Evolutionary conservation across 2,329 filamentous ascomycete species (phyloP).

Genomic region (Coniochaeta sp.): DNA sequence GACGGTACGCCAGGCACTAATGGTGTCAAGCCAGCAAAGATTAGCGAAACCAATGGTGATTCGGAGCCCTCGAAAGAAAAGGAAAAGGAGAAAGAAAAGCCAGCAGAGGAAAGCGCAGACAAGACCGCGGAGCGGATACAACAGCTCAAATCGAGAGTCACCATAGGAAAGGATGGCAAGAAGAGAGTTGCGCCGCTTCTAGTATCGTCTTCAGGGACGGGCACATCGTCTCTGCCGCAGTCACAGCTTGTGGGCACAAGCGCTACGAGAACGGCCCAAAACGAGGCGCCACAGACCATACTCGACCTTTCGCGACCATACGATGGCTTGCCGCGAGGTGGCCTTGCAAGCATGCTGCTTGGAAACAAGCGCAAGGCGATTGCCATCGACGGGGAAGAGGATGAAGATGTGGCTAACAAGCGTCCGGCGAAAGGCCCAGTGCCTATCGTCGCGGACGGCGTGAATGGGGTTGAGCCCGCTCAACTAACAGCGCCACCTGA

Average conservation of each 20-base stretch:
- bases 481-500: conserved; percentile 51
- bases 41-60: conserved; percentile 30
- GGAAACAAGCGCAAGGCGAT: conserved; percentile 88
- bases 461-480: conserved; percentile 72
- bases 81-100: conserved; percentile 23
- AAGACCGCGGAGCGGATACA: conserved; percentile 48
- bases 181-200: conserved; percentile 90
- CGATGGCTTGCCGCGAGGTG: conserved; percentile 85
- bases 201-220: conserved; percentile 81
- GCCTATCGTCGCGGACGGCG: conserved; percentile 67
- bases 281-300: conserved; percentile 71
- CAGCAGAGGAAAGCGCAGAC: conserved; percentile 40
- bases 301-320: conserved; percentile 90
- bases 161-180: conserved; percentile 92
- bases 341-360: conserved; percentile 75
- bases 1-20: conserved; percentile 36
- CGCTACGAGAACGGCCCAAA: conserved; percentile 53
- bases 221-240: conserved; percentile 81
- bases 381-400: conserved; percentile 67
- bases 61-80: conserved; percentile 21
- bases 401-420: conserved; percentile 47
- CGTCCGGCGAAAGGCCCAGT: conserved; percentile 59
- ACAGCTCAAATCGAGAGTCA: conserved; percentile 80
- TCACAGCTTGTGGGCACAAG: conserved; percentile 78
- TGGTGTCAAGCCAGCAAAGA: conserved; percentile 39